Evolutionary conservation across 192 early-diverging fungal genomes (phyloP).

Genomic region (Umbelopsis sp.): DNA sequence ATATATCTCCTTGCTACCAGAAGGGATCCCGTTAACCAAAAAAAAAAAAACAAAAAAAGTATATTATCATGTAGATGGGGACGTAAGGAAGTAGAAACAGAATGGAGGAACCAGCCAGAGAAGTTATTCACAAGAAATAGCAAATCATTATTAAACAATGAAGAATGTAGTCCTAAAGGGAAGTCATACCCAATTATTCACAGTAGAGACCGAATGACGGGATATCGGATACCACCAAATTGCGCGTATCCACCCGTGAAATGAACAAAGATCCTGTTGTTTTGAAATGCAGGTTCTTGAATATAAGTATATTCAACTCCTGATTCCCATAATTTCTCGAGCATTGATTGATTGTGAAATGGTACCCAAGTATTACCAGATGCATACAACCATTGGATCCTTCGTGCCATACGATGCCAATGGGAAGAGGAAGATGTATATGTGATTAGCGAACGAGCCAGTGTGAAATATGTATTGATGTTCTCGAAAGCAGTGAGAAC

Average conservation of each 20-base stretch:
- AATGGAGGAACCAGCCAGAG: no score
- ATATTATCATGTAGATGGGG: no score
- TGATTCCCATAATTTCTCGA: constrained; percentile 8
- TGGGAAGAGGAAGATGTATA: neutral
- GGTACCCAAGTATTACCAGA: constrained; percentile 9
- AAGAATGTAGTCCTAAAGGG: no score
- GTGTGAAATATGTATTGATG: neutral
- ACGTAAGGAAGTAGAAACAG: no score
- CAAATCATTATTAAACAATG: no score
- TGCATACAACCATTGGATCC: constrained; percentile 15
- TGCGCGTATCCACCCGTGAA: neutral
- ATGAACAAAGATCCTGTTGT: neutral
- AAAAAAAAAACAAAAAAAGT: no score
- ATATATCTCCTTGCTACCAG: no score
- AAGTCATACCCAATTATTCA: neutral
- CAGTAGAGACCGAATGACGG: neutral
- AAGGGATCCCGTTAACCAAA: no score
- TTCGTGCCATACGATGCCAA: constrained; percentile 1
- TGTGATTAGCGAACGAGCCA: neutral
- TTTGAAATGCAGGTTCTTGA: constrained; percentile 1
- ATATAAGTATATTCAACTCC: constrained; percentile 2
- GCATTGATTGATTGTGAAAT: neutral
- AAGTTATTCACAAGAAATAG: no score
- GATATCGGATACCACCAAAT: neutral
- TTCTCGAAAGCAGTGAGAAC: no score